These are phyloP conservation scores for Hypoxylon trugodes DNA, from an alignment of 495 filamentous ascomycete species.

Conservation along the genomic window DNA sequence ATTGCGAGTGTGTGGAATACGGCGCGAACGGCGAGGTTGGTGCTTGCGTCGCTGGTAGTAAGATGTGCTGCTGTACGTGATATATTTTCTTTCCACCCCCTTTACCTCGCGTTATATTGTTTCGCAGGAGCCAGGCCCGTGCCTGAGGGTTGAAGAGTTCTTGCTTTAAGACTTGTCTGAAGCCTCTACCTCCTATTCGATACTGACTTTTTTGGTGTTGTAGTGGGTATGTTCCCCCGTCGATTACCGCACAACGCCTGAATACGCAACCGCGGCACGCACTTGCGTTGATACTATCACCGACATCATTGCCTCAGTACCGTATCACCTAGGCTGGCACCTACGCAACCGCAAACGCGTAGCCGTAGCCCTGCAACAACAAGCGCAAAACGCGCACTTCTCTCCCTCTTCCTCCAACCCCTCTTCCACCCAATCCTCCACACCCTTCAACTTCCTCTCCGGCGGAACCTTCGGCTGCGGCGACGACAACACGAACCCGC, in stretches of 20 bases:
- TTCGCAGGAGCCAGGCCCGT: too few relatives aligned
- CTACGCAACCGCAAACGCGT: too few relatives aligned
- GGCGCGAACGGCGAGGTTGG: slow-evolving; percentile 53
- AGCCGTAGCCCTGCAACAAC: too few relatives aligned
- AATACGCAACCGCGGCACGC: slow-evolving; percentile 56
- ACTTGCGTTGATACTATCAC: slow-evolving; percentile 54
- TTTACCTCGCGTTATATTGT: too few relatives aligned
- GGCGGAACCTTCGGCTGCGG: slow-evolving; percentile 47
- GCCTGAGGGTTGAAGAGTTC: too few relatives aligned
- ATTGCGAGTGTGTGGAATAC: slow-evolving; percentile 58
- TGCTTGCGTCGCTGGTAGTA: slow-evolving; percentile 54
- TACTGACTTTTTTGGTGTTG: too few relatives aligned
- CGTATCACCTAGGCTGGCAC: slow-evolving; percentile 62
- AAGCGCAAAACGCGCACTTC: too few relatives aligned
- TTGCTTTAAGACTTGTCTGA: too few relatives aligned
- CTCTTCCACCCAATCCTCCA: not conserved
- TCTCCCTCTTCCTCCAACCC: not conserved
- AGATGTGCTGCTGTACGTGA: slow-evolving; percentile 63
- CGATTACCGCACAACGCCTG: slow-evolving; percentile 62
- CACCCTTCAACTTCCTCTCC: not conserved
- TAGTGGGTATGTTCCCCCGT: slow-evolving; percentile 59
- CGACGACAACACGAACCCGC: slow-evolving; percentile 42
- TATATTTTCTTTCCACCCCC: too few relatives aligned
- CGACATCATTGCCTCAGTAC: slow-evolving; percentile 60
- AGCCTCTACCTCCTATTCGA: too few relatives aligned